Conservation (phyloP, 202 grass and related monocot genomes). For the Eragrostis tef region DNA sequence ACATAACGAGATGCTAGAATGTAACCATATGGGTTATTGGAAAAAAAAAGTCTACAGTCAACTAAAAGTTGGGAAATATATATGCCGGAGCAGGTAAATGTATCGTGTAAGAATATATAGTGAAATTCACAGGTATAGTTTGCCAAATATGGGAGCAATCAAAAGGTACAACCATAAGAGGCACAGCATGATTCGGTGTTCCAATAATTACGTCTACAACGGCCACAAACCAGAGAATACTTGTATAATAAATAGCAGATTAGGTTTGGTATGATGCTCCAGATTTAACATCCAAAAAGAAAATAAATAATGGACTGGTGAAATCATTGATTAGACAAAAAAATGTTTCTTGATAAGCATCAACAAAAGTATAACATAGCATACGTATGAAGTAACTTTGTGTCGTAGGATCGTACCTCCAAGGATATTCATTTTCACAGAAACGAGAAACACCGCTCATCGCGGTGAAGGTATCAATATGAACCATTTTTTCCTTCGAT, state of each 20-base stretch:
- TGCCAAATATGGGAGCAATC: constrained; percentile 32
- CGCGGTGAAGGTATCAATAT: constrained; percentile 89
- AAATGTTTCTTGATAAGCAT: constrained; percentile 18
- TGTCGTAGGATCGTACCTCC: constrained; percentile 62
- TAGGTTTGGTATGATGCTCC: neutral
- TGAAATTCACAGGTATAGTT: constrained; percentile 13
- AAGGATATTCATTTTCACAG: constrained; percentile 91
- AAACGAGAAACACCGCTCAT: constrained; percentile 96
- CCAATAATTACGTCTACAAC: neutral
- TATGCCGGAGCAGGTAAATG: neutral
- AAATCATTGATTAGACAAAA: constrained; percentile 1
- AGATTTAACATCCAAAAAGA: neutral
- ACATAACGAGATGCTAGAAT: constrained; percentile 6
- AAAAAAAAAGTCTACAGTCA: constrained; percentile 2
- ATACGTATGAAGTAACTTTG: constrained; percentile 10
- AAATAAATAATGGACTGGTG: neutral
- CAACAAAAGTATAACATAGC: neutral
- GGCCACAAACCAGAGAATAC: neutral
- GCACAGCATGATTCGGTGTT: neutral
- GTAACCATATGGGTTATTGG: constrained; percentile 13
- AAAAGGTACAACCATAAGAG: neutral
- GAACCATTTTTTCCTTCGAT: constrained; percentile 70
- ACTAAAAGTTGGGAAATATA: neutral
- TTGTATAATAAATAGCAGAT: neutral
- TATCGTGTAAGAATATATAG: neutral